Conservation (phyloP, 2,329 filamentous ascomycete species). For the Hawksworthiomyces lignivorus region DNA sequence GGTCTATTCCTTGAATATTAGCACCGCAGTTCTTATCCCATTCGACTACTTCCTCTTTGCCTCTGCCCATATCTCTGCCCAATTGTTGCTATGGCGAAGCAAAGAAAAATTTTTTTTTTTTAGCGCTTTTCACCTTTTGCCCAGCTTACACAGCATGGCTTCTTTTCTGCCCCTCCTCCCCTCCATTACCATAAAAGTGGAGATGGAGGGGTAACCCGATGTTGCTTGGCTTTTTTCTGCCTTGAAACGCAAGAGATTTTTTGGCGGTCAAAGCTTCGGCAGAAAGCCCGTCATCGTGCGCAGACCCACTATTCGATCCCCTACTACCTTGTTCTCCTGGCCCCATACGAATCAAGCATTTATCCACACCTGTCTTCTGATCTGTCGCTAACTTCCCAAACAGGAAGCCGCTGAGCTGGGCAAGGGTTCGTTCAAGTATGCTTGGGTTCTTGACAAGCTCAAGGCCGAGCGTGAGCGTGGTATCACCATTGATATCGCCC, state of each 20-base stretch:
- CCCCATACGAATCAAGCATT: not conserved
- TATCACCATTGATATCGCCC: conserved; percentile 99
- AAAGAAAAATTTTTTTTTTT: conserved; percentile 19
- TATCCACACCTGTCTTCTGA: too few relatives aligned
- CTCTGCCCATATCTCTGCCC: conserved; percentile 3
- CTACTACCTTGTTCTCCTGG: not conserved
- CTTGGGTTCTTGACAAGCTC: conserved; percentile 99
- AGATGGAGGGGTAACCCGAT: conserved; percentile 16
- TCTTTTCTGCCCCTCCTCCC: not conserved
- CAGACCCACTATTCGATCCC: conserved; percentile 7
- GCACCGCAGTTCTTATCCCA: conserved; percentile 3
- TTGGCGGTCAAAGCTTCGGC: conserved; percentile 6
- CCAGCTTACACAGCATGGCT: not conserved
- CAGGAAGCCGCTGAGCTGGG: conserved; percentile 98
- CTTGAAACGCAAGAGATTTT: conserved; percentile 12
- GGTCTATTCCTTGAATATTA: conserved; percentile 28
- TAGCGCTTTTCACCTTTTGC: conserved; percentile 17
- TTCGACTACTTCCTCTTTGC: conserved; percentile 10
- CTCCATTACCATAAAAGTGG: conserved; percentile 12
- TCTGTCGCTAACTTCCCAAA: conserved; percentile 16
- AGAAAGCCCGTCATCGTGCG: conserved; percentile 6
- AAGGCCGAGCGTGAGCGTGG: conserved; percentile 99
- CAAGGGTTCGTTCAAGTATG: conserved; percentile 99
- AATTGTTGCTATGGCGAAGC: conserved; percentile 12
- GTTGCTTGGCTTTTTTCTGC: conserved; percentile 12